Evolutionary conservation across 1,284 basidiomycete species (phyloP).

Genomic region (Rhodotorula sp.): DNA sequence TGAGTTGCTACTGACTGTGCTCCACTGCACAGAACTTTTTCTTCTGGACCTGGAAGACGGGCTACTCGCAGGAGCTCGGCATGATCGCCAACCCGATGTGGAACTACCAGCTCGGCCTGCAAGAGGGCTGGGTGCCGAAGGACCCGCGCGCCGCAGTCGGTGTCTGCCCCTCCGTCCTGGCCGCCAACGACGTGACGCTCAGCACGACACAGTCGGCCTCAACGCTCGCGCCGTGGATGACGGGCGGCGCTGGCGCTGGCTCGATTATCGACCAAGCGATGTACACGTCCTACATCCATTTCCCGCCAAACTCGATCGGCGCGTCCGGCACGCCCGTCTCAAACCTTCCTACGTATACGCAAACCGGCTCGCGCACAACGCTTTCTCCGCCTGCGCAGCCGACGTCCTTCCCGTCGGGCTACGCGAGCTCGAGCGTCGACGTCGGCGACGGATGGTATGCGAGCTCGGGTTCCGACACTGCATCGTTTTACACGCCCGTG

Average conservation of each 20-base stretch:
- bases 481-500: constrained; percentile 60
- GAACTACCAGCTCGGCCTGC: constrained; percentile 64
- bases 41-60: constrained; percentile 98
- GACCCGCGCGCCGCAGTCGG: constrained; percentile 74
- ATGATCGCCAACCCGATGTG: constrained; percentile 67
- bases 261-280: constrained; percentile 38
- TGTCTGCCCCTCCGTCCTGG: constrained; percentile 56
- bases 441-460: constrained; percentile 73
- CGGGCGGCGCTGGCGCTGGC: constrained; percentile 70
- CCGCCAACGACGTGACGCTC: constrained; percentile 58
- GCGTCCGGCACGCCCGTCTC: constrained; percentile 44
- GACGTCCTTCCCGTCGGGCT: constrained; percentile 60
- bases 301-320: constrained; percentile 40
- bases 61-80: constrained; percentile 64
- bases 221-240: constrained; percentile 69
- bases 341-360: constrained; percentile 57
- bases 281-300: constrained; percentile 35
- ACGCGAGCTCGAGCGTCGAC: constrained; percentile 55
- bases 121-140: constrained; percentile 73
- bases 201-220: constrained; percentile 52
- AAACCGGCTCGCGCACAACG: constrained; percentile 55
- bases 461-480: constrained; percentile 63
- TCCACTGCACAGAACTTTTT: constrained; percentile 64
- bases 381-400: constrained; percentile 55
- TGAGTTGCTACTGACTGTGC: too few species aligned